Evolutionary conservation across 148 eudicot species (phyloP).

Genomic region (Diospyros lotus): DNA sequence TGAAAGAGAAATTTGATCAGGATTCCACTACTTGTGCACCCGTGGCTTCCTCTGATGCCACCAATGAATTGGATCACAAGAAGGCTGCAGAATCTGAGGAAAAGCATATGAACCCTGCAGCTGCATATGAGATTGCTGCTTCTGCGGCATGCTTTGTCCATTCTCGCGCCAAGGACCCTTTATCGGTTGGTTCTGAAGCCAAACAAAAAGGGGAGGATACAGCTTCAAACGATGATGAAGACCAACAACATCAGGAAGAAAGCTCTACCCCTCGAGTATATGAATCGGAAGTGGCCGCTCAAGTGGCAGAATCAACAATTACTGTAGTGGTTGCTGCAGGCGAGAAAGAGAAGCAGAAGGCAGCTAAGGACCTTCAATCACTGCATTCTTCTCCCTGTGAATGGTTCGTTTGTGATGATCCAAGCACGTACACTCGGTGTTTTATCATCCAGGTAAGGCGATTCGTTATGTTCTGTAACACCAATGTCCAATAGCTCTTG

Average conservation of each 20-base stretch:
- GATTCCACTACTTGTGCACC: constrained; percentile 26
- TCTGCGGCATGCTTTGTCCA: constrained; percentile 73
- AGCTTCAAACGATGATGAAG: not conserved
- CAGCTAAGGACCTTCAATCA: constrained; percentile 64
- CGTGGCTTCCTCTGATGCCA: constrained; percentile 8
- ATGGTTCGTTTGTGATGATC: constrained; percentile 87
- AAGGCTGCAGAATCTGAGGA: constrained; percentile 13
- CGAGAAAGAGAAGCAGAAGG: constrained; percentile 64
- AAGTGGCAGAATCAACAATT: constrained; percentile 81
- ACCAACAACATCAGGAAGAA: constrained; percentile 5
- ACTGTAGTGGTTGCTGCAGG: constrained; percentile 77
- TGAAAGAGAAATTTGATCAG: constrained; percentile 35
- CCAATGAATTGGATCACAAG: constrained; percentile 3
- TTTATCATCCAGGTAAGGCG: constrained; percentile 89
- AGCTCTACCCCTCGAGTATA: constrained; percentile 20
- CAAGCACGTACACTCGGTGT: constrained; percentile 48
- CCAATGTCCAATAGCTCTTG: not conserved
- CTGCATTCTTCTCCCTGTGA: constrained; percentile 82
- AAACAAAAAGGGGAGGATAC: constrained; percentile 13
- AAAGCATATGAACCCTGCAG: constrained; percentile 22
- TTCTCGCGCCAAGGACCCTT: constrained; percentile 32
- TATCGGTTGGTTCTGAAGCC: constrained; percentile 15
- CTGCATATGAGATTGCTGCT: constrained; percentile 68
- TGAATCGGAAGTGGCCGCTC: constrained; percentile 69
- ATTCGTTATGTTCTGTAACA: not conserved